phyloP scores from a whole-genome alignment of 1,284 basidiomycete species.

The Marasmius fiardii region DNA sequence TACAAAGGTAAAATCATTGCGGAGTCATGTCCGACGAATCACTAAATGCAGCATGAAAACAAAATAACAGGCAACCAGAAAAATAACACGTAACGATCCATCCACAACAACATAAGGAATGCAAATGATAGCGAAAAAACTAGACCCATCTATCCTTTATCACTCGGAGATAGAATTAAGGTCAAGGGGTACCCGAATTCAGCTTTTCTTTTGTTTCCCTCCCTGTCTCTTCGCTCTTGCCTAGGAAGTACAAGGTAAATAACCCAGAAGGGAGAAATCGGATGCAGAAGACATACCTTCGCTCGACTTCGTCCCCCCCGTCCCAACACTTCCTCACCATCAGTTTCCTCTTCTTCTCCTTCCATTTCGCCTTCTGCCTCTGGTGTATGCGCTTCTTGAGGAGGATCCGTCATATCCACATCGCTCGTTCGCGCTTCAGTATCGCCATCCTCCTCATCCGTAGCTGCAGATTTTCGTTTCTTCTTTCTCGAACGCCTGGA shows the following conservation, averaged over 20 bases:
- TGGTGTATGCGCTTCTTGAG: neutral
- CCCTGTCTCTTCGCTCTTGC: slow-evolving; percentile 14
- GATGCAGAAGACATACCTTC: slow-evolving; percentile 23
- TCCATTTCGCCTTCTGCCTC: slow-evolving; percentile 21
- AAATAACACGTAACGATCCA: no score
- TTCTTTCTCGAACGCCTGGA: slow-evolving; percentile 29
- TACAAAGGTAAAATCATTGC: no score
- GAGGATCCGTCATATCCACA: slow-evolving; percentile 22
- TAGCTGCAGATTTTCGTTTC: slow-evolving; percentile 28
- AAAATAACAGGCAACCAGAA: no score
- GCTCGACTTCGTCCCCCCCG: slow-evolving; percentile 33
- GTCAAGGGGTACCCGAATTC: no score
- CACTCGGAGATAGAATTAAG: neutral
- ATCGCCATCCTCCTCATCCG: slow-evolving; percentile 20
- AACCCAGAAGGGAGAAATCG: neutral
- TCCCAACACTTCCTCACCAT: slow-evolving; percentile 27
- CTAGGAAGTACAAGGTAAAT: neutral
- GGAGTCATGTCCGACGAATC: no score
- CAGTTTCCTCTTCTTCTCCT: slow-evolving; percentile 21
- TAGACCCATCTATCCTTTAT: no score
- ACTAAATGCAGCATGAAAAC: no score
- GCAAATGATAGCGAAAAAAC: no score
- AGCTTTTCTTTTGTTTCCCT: slow-evolving; percentile 3
- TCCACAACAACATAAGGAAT: no score
- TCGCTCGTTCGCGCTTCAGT: slow-evolving; percentile 25